These are phyloP conservation scores for Claviceps sorghi DNA, from an alignment of 2,329 filamentous ascomycete genomes.

Conservation along the genomic window DNA sequence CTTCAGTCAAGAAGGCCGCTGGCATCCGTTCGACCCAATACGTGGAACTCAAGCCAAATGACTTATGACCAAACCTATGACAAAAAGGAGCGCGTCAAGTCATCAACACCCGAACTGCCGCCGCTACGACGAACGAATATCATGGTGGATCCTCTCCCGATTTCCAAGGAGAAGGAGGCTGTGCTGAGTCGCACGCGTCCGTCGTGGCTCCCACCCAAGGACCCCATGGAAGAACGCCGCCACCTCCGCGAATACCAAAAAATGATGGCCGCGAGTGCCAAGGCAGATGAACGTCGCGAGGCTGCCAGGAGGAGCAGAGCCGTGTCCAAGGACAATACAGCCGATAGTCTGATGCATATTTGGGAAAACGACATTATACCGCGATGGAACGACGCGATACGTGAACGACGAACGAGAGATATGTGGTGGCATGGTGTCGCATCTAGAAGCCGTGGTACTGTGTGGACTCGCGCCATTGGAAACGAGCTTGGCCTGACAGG, in stretches of 20 bases:
- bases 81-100: conserved; percentile 42
- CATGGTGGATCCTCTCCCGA: conserved; percentile 71
- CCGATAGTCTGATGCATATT: conserved; percentile 40
- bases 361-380: conserved; percentile 69
- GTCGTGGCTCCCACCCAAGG: conserved; percentile 74
- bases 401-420: conserved; percentile 54
- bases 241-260: conserved; percentile 76
- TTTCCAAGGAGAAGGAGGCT: conserved; percentile 77
- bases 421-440: conserved; percentile 74
- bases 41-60: conserved; percentile 23
- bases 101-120: conserved; percentile 54
- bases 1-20: conserved; percentile 19
- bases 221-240: conserved; percentile 77
- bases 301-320: conserved; percentile 35
- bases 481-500: conserved; percentile 57
- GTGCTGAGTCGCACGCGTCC: conserved; percentile 67
- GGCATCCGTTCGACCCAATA: conserved; percentile 22
- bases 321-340: conserved; percentile 38
- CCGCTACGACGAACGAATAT: conserved; percentile 60
- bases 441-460: conserved; percentile 50
- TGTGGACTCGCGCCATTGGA: conserved; percentile 59
- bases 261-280: conserved; percentile 56
- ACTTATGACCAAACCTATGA: conserved; percentile 21
- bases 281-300: conserved; percentile 46
- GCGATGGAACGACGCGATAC: conserved; percentile 58